These are phyloP conservation scores for Aspergillus sclerotiicarbonarius DNA, from an alignment of 495 filamentous ascomycete species.

Conservation along the genomic window DNA sequence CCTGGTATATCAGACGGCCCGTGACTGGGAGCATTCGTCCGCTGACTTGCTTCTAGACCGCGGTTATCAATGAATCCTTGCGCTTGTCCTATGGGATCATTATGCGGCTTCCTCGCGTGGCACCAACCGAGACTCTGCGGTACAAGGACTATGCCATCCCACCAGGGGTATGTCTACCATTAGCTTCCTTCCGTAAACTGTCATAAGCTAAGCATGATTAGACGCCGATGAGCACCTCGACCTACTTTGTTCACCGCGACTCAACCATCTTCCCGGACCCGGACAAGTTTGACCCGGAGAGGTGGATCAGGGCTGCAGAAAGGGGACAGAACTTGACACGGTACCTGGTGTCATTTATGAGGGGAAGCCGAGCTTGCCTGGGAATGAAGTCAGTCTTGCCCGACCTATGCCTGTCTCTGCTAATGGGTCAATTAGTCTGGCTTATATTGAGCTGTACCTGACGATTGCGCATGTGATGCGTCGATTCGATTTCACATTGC, in stretches of 20 bases:
- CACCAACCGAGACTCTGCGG: conserved; percentile 35
- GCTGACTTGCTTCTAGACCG: conserved; percentile 25
- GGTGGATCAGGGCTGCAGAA: conserved; percentile 41
- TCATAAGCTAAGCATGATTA: conserved; percentile 18
- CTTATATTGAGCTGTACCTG: conserved; percentile 39
- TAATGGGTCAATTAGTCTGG: conserved; percentile 27
- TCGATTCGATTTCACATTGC: conserved; percentile 36
- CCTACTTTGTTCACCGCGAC: conserved; percentile 47
- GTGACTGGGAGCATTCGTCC: background rate
- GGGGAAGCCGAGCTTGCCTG: conserved; percentile 45
- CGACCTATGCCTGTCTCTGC: background rate
- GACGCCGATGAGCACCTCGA: conserved; percentile 44
- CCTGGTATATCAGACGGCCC: conserved; percentile 25
- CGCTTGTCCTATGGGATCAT: conserved; percentile 44
- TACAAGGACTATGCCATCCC: conserved; percentile 41
- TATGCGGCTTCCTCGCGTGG: conserved; percentile 39
- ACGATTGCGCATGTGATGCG: conserved; percentile 35
- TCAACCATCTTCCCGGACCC: conserved; percentile 46
- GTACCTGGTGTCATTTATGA: conserved; percentile 43
- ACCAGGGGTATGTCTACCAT: conserved; percentile 27
- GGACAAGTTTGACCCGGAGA: conserved; percentile 44
- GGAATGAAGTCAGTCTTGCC: conserved; percentile 41
- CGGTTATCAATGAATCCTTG: conserved; percentile 46
- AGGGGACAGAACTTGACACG: conserved; percentile 24
- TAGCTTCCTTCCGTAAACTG: conserved; percentile 5